Conservation (phyloP, 2,329 filamentous ascomycete species). For the Verticillium nubilum region DNA sequence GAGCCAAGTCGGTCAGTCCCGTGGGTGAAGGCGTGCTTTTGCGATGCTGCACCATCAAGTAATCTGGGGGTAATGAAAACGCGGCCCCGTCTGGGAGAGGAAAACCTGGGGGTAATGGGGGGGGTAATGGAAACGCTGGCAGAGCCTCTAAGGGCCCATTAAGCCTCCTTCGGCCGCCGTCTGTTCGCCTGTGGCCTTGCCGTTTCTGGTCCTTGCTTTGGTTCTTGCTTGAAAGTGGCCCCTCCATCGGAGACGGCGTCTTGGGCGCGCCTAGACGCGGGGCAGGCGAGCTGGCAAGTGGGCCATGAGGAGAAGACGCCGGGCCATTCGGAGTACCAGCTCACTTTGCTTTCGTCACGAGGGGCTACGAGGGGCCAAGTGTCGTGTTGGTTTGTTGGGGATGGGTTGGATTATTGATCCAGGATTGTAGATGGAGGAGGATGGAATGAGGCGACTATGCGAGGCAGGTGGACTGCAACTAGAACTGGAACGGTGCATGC, state of each 20-base stretch:
- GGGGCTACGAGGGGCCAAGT: background rate
- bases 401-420: background rate
- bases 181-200: background rate
- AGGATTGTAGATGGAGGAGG: background rate
- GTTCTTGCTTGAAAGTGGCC: background rate
- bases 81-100: background rate
- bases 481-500: background rate
- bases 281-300: background rate
- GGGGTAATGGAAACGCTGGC: conserved; percentile 3
- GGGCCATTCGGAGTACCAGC: background rate
- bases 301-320: background rate
- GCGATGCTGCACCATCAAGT: conserved; percentile 13
- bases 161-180: background rate
- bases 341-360: background rate
- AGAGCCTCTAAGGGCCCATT: background rate
- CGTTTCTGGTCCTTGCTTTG: background rate
- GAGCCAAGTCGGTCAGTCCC: conserved; percentile 5
- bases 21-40: conserved; percentile 4
- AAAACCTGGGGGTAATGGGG: conserved; percentile 3
- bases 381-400: background rate
- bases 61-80: conserved; percentile 17
- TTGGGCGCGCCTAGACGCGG: background rate
- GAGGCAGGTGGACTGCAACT: background rate
- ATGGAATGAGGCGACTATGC: background rate
- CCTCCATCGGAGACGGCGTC: background rate